Base-by-base conservation (phyloP, 176 grass and related monocot species). In the Oryza australiensis region DNA sequence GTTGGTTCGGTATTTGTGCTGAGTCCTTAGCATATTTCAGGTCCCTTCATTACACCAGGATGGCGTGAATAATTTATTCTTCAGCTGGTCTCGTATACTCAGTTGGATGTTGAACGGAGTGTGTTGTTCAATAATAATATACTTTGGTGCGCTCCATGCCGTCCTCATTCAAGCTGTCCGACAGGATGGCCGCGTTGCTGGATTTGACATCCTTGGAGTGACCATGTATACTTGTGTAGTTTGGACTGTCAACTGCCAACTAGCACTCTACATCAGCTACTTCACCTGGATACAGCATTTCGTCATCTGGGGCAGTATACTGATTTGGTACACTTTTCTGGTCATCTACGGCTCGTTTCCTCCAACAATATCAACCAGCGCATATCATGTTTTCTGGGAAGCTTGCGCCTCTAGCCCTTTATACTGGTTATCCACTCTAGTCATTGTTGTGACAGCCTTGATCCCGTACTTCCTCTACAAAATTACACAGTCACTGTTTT, bases 141-240 rank as follows among this genome's bases (percentile, higher is more conserved):
- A 92, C 86, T 94, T 91, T 62, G 90, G 93, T 64, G 89, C 88
- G 78, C 82, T 74, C 45, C 85, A 88, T 15, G 73, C 70, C 29
- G 48, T 97, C 43, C 86, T 90, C 26, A 77, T 92, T 73, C 90
- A 92, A 70, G 92, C 92, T 73, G 91, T 94, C 66, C 83, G 88
- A 62, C 75, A 67, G 73, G 90, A 86, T 89, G 94, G 94, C 10
- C 78, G 88, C 0, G 79, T 88, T 43, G 90, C 88, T 66, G 83
- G 83, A 30, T 74, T 87, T 22, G 88, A 92, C 51, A 85, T 97
- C 20, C 87, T 97, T 32, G 94, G 94, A 46, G 87, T 87, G 77
- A 90, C 86, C 75, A 94, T 97, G 94, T 97, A 97, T 82, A 84
- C 85, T 66, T 94, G 92, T n/a, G 94, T 97, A 5, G 86, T 97